Percentiles rank a stretch among this genome's conserved stretches.
phyloP scores from a whole-genome alignment of 2,329 filamentous ascomycete genomes.

The Zymoseptoria crescenta region DNA sequence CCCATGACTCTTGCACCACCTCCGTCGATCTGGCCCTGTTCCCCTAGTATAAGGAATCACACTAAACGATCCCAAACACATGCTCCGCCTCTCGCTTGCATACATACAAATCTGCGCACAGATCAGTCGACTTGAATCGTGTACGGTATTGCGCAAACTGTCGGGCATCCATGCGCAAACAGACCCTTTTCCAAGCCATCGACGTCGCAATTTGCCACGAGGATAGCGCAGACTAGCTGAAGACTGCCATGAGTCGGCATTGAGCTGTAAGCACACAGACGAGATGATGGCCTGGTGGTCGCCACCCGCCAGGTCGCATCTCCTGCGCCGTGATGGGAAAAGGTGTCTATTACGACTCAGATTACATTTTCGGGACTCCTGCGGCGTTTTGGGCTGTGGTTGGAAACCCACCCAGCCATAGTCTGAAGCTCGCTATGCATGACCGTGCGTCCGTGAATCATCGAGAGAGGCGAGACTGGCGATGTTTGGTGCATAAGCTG shows the following conservation, averaged over 20 bases:
- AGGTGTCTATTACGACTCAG: background rate
- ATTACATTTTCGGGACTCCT: background rate
- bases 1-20: background rate
- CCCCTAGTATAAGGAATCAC: background rate
- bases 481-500: background rate
- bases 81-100: background rate
- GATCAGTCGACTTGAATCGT: background rate
- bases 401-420: background rate
- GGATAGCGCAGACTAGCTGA: background rate
- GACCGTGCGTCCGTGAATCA: background rate
- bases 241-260: background rate
- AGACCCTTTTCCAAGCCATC: background rate
- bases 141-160: background rate
- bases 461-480: no score
- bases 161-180: conserved; percentile 5
- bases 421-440: background rate
- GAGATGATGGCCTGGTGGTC: background rate
- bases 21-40: background rate
- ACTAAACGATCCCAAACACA: background rate
- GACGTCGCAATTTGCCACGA: background rate
- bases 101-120: background rate
- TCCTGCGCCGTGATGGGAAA: background rate
- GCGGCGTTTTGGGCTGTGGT: background rate
- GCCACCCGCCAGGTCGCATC: background rate
- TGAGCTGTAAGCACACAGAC: background rate